Evolutionary conservation across 768 basidiomycete species (phyloP).

Genomic region (Xerocomellus chrysenteron): DNA sequence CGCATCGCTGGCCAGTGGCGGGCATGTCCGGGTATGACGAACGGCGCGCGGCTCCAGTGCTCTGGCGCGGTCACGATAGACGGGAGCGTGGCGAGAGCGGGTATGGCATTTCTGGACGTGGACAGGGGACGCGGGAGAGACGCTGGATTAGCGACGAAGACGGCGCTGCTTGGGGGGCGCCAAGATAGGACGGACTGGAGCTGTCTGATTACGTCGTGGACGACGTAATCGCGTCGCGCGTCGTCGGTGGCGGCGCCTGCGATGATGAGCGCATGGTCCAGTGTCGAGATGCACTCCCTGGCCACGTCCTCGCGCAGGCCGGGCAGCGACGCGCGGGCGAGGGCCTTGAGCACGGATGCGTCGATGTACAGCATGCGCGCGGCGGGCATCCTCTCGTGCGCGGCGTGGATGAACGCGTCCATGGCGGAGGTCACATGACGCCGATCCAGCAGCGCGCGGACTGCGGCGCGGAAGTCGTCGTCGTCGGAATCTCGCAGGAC

Average conservation of each 20-base stretch:
- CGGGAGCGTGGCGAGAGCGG: slow-evolving; percentile 47
- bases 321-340: slow-evolving; percentile 34
- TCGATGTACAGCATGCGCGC: slow-evolving; percentile 78
- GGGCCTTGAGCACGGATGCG: slow-evolving; percentile 56
- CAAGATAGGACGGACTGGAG: slow-evolving; percentile 49
- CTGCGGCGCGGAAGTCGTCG: slow-evolving; percentile 7
- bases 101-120: slow-evolving; percentile 33
- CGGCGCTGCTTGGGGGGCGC: slow-evolving; percentile 1
- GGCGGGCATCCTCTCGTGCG: slow-evolving; percentile 56
- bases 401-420: slow-evolving; percentile 43
- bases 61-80: slow-evolving; percentile 57
- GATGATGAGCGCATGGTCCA: slow-evolving; percentile 83
- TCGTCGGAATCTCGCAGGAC: slow-evolving; percentile 11
- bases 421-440: background rate
- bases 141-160: slow-evolving; percentile 5
- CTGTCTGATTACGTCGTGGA: slow-evolving; percentile 58
- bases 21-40: slow-evolving; percentile 68
- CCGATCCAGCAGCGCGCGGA: background rate
- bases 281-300: slow-evolving; percentile 48
- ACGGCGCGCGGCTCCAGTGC: slow-evolving; percentile 51
- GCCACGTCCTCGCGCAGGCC: slow-evolving; percentile 23
- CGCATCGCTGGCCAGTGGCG: slow-evolving; percentile 77
- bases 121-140: slow-evolving; percentile 1
- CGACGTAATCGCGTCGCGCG: slow-evolving; percentile 50
- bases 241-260: slow-evolving; percentile 69